Evolutionary conservation across 169 alveolate species (phyloP).

Genomic region (Pseudocohnilembus persalinus): DNA sequence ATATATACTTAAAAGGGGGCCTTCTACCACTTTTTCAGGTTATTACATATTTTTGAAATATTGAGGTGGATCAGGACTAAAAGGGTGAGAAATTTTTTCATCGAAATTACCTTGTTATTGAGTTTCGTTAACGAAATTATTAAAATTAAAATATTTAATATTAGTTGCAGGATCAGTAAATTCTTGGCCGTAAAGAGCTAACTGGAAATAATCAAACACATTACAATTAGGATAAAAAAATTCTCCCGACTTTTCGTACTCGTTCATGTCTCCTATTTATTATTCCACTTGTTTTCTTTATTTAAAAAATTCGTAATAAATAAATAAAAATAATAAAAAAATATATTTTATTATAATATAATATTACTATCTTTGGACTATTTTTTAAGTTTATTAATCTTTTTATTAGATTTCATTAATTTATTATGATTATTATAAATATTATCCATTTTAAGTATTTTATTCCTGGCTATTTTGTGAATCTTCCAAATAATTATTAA

Average conservation of each 20-base stretch:
- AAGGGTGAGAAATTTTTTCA: not conserved
- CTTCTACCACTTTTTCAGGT: not conserved
- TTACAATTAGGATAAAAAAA: not conserved
- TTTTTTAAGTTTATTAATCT: too few species aligned
- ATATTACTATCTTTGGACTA: not conserved
- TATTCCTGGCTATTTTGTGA: not conserved
- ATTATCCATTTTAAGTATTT: too few species aligned
- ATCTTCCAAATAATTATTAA: not conserved
- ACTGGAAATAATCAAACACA: not conserved
- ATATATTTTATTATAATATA: too few species aligned
- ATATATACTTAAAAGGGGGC: not conserved
- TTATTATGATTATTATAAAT: too few species aligned
- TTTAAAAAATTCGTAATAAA: too few species aligned
- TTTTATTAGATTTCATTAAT: too few species aligned
- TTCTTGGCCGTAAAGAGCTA: not conserved
- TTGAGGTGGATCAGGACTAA: not conserved
- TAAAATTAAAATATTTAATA: too few species aligned
- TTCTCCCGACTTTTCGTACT: not conserved
- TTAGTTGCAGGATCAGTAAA: not conserved
- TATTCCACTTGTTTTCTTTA: not conserved
- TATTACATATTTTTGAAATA: not conserved
- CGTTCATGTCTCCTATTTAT: not conserved
- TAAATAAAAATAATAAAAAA: too few species aligned
- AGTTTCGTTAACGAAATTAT: not conserved
- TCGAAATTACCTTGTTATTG: not conserved